These are phyloP conservation scores for Phytophthora boehmeriae DNA, from an alignment of 352 stramenopile genomes.

Conservation along the genomic window DNA sequence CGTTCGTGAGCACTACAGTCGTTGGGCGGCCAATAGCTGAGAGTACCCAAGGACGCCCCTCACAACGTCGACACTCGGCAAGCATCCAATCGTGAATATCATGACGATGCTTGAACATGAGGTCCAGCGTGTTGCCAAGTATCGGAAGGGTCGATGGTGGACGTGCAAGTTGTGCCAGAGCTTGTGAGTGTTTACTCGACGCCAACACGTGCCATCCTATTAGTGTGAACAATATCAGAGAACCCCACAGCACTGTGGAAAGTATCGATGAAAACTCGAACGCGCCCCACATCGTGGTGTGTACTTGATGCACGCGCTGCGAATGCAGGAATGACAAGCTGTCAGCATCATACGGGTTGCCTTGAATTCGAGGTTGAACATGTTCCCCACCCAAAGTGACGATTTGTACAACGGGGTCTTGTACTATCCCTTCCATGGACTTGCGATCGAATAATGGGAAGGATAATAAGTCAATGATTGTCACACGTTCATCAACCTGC, in stretches of 20 bases:
- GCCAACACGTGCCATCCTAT: conserved; percentile 33
- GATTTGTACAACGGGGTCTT: neutral
- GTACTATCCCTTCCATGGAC: conserved; percentile 1
- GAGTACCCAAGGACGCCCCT: conserved; percentile 52
- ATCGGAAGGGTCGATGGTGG: conserved; percentile 47
- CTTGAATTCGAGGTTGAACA: too few relatives aligned
- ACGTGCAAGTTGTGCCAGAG: conserved; percentile 31
- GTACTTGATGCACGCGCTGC: neutral
- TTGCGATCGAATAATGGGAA: neutral
- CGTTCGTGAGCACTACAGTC: conserved; percentile 47
- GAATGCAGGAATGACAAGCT: neutral
- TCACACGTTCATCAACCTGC: neutral
- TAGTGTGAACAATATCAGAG: conserved; percentile 24
- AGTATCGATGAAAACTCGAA: conserved; percentile 19
- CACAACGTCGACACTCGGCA: conserved; percentile 46
- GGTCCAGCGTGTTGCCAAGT: conserved; percentile 55
- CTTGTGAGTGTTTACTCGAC: conserved; percentile 31
- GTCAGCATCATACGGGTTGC: too few relatives aligned
- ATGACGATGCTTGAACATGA: conserved; percentile 48
- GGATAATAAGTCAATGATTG: neutral
- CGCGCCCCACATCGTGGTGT: conserved; percentile 16
- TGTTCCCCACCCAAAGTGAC: too few relatives aligned
- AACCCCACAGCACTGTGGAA: conserved; percentile 12
- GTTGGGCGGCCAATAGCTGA: conserved; percentile 41
- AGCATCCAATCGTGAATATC: conserved; percentile 67